phyloP scores from a whole-genome alignment of 345 rosid species.

The Eucalyptus marginata region DNA sequence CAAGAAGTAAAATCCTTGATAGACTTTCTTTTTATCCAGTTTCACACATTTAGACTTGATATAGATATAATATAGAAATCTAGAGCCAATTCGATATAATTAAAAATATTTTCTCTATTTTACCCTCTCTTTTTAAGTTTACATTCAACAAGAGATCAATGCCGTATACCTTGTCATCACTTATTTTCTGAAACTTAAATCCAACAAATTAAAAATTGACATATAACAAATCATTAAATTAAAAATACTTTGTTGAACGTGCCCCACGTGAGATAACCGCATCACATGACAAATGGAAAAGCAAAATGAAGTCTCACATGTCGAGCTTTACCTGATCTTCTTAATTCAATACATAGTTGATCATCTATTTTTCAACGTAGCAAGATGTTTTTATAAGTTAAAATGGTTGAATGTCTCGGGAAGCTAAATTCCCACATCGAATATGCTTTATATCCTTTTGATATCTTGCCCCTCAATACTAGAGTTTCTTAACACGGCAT shows the following conservation, averaged over 20 bases:
- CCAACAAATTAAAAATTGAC: background rate
- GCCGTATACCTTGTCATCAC: background rate
- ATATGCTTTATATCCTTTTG: background rate
- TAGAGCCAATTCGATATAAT: background rate
- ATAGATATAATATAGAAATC: background rate
- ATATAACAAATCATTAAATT: too few relatives aligned
- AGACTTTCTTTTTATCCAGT: background rate
- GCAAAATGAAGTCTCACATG: background rate
- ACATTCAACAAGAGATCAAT: background rate
- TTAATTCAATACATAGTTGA: background rate
- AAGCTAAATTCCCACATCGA: background rate
- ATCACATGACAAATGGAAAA: background rate
- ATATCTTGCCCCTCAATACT: background rate
- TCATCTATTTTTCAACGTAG: fast-evolving
- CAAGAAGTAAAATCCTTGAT: background rate
- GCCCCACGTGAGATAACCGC: background rate
- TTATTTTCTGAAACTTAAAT: background rate
- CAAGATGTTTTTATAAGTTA: background rate
- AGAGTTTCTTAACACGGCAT: background rate
- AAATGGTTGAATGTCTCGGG: fast-evolving
- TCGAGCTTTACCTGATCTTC: background rate
- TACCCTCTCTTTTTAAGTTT: background rate
- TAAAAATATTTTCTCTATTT: background rate
- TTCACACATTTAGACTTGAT: background rate
- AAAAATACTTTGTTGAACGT: background rate